Evolutionary conservation across 2,329 filamentous ascomycete genomes (phyloP).

Genomic region (Talaromyces sp.): DNA sequence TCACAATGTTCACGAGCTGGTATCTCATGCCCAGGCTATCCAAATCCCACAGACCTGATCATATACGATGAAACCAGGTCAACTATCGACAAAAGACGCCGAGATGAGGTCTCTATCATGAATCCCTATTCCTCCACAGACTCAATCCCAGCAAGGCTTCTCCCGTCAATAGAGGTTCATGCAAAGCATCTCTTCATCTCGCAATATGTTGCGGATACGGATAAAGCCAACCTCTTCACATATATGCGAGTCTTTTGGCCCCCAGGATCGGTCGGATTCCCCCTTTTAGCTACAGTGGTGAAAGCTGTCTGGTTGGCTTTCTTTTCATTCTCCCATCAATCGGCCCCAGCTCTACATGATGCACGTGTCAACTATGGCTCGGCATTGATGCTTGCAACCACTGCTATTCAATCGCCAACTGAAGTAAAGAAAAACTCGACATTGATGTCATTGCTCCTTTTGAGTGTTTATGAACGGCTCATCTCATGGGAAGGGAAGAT

Average conservation of each 20-base stretch:
- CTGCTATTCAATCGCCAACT: slow-evolving; percentile 11
- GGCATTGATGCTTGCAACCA: slow-evolving; percentile 11
- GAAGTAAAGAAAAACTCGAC: slow-evolving; percentile 10
- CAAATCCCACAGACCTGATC: slow-evolving; percentile 8
- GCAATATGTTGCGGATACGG: slow-evolving; percentile 12
- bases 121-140: not conserved
- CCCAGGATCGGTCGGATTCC: not conserved
- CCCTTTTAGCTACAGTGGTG: slow-evolving; percentile 7
- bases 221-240: slow-evolving; percentile 10
- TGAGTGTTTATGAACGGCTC: slow-evolving; percentile 10
- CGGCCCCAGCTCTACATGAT: slow-evolving; percentile 10
- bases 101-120: not conserved
- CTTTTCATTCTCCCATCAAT: slow-evolving; percentile 16
- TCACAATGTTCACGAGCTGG: slow-evolving; percentile 12
- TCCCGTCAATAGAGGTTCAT: slow-evolving; percentile 9
- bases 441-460: slow-evolving; percentile 13
- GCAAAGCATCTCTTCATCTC: slow-evolving; percentile 13
- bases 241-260: slow-evolving; percentile 17
- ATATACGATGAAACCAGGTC: slow-evolving; percentile 14
- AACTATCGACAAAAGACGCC: slow-evolving; percentile 8
- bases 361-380: slow-evolving; percentile 15
- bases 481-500: not conserved
- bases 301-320: slow-evolving; percentile 13
- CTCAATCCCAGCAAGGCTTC: slow-evolving; percentile 4
- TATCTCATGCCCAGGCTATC: slow-evolving; percentile 10